These are phyloP conservation scores for Clavariopsis aquatica DNA, from an alignment of 495 filamentous ascomycete species.

Conservation along the genomic window DNA sequence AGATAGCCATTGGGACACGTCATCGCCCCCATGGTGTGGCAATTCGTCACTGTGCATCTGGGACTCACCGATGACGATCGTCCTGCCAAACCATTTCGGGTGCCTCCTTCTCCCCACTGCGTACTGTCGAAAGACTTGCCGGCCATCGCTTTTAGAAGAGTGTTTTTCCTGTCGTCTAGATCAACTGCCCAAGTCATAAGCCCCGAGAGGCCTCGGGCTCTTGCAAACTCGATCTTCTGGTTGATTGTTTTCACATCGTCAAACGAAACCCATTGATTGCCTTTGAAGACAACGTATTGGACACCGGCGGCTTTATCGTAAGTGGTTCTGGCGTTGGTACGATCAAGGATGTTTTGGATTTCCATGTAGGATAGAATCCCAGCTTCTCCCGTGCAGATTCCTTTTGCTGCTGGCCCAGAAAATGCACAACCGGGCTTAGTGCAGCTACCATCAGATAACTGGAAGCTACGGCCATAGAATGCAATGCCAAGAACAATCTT, in stretches of 20 bases:
- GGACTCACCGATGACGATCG: not conserved
- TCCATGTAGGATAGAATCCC: slow-evolving; percentile 49
- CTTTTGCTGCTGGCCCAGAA: slow-evolving; percentile 37
- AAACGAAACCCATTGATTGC: slow-evolving; percentile 54
- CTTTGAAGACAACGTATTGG: slow-evolving; percentile 47
- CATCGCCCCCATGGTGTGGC: not conserved
- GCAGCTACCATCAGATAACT: slow-evolving; percentile 45
- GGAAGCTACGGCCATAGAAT: slow-evolving; percentile 50
- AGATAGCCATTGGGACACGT: slow-evolving; percentile 8
- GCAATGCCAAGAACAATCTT: slow-evolving; percentile 50
- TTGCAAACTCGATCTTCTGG: slow-evolving; percentile 48
- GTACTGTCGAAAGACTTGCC: not conserved
- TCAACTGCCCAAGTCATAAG: slow-evolving; percentile 45
- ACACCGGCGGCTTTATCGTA: slow-evolving; percentile 42
- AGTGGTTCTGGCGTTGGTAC: slow-evolving; percentile 12
- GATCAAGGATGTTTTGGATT: slow-evolving; percentile 45
- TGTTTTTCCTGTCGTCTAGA: slow-evolving; percentile 21
- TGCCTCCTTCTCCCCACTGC: not conserved
- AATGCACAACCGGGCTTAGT: slow-evolving; percentile 41
- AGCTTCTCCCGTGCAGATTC: slow-evolving; percentile 41
- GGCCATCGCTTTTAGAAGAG: not conserved
- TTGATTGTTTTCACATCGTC: slow-evolving; percentile 50
- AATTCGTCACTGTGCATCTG: slow-evolving; percentile 2
- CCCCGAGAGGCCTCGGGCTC: slow-evolving; percentile 39
- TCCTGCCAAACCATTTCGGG: not conserved